Evolutionary conservation across 2,329 filamentous ascomycete genomes (phyloP).

Genomic region (Colletotrichum orchidophilum): DNA sequence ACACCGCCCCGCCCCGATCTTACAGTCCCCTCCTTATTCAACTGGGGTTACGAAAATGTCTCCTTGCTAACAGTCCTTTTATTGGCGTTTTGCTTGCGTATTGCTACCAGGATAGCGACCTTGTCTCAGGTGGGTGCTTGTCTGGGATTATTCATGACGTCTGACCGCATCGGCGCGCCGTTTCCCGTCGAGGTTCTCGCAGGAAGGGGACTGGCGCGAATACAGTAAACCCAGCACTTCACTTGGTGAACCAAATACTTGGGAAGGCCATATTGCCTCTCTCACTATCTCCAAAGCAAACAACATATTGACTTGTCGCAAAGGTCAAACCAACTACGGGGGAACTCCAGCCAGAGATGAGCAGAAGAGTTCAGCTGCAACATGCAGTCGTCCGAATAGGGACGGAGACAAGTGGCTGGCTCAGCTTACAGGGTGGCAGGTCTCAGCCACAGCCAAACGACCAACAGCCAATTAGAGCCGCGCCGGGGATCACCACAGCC

Average conservation of each 20-base stretch:
- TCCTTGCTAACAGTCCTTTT: constrained; percentile 1
- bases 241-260: no score
- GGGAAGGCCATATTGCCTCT: background rate
- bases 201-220: background rate
- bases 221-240: no score
- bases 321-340: background rate
- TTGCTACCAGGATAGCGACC: background rate
- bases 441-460: constrained; percentile 22
- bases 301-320: background rate
- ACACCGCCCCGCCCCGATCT: constrained; percentile 19
- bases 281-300: background rate
- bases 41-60: background rate
- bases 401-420: constrained; percentile 5
- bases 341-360: background rate
- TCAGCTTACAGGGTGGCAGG: constrained; percentile 21
- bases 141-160: background rate
- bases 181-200: background rate
- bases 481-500: constrained; percentile 26
- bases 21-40: background rate
- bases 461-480: constrained; percentile 14
- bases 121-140: constrained; percentile 21
- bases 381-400: background rate
- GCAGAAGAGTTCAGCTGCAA: constrained; percentile 5
- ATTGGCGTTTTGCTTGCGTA: background rate
- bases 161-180: constrained; percentile 12